Base-by-base conservation (phyloP, 2,329 filamentous ascomycete genomes). In the Dothistroma septosporum region DNA sequence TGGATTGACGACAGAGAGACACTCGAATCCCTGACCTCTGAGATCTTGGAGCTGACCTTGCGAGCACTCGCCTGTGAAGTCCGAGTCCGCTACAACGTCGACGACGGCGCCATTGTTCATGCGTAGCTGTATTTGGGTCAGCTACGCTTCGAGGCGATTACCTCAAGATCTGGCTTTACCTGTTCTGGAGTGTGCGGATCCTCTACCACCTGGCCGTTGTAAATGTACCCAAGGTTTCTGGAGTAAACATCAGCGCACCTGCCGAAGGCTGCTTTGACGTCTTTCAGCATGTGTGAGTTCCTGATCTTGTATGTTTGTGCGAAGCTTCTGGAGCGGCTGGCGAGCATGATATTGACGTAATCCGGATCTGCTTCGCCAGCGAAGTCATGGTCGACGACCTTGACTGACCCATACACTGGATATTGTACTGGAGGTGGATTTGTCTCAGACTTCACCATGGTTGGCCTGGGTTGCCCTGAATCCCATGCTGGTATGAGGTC, bases 261-360 rank as follows among this genome's bases (percentile, higher is more conserved):
- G 0, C 49, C 57, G 19, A 59, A 59, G 9, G 24, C 10, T 12
- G 16, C 33, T 37, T 47, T 54, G 22, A 54, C 49, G 19, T 54
- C 24, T 16, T 48, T 32, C 0, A 53, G 12, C n/a, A 28, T 22
- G 24, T 33, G 35, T 8, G 22, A 48, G 14, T 28, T 35, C 9
- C 21, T 47, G 52, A 54, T 10, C 52, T 54, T 37, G 50, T 47
- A 59, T 9, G 48, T 54, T 22, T 35, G 16, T 0, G 49, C 35
- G 49, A 59, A 59, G 37, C 35, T 32, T 49, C 35, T 54, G 32
- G 21, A 47, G 16, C 37, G 33, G 37, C 57, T 54, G 21, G 49
- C 57, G 19, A 59, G 14, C 2, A 32, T 46, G 24, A 54, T n/a
- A 8, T 53, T 22, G 24, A 47, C 37, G 22, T 59, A 54, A 5